A percentile compares a stretch with the other conserved stretches of the same genome.
phyloP scores from a whole-genome alignment of 306 rosid species.

The Mucuna pruriens region DNA sequence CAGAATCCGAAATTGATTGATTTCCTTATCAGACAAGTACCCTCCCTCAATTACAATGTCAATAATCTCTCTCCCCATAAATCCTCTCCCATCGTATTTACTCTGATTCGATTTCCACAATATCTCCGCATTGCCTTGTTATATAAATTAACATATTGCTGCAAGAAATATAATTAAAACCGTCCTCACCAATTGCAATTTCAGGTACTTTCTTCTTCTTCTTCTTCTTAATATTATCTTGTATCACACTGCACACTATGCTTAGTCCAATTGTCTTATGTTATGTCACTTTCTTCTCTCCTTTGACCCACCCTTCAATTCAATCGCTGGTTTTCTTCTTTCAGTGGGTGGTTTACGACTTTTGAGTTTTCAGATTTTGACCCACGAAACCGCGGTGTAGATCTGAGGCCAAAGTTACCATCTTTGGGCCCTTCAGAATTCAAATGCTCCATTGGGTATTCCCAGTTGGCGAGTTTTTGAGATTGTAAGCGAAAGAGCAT shows the following conservation, averaged over 20 bases:
- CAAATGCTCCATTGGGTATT: slow-evolving; percentile 45
- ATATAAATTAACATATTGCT: background rate
- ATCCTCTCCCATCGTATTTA: background rate
- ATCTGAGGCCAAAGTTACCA: slow-evolving; percentile 38
- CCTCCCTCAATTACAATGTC: slow-evolving; percentile 1
- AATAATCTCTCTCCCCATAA: background rate
- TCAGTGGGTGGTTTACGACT: slow-evolving; percentile 32
- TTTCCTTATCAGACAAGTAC: slow-evolving; percentile 17
- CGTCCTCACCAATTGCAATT: slow-evolving; percentile 34
- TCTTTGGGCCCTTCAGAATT: slow-evolving; percentile 2
- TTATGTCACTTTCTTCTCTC: background rate
- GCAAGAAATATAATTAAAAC: slow-evolving; percentile 30
- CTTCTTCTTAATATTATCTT: background rate
- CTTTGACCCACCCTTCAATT: slow-evolving; percentile 33
- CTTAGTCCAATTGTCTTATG: slow-evolving; percentile 22
- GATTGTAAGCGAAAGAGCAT: slow-evolving; percentile 3
- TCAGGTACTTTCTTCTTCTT: slow-evolving; percentile 38
- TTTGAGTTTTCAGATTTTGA: slow-evolving; percentile 11
- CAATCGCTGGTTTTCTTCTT: slow-evolving; percentile 12
- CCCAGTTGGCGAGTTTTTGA: slow-evolving; percentile 2
- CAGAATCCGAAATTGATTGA: background rate
- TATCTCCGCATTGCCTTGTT: slow-evolving; percentile 15
- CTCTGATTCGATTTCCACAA: slow-evolving; percentile 2
- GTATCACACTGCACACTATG: slow-evolving; percentile 18
- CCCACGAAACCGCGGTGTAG: slow-evolving; percentile 29